Percentiles rank a stretch among this genome's conserved stretches.
These are phyloP conservation scores for Zalaria sp. DNA, from an alignment of 2,329 filamentous ascomycete genomes.

Conservation along the genomic window DNA sequence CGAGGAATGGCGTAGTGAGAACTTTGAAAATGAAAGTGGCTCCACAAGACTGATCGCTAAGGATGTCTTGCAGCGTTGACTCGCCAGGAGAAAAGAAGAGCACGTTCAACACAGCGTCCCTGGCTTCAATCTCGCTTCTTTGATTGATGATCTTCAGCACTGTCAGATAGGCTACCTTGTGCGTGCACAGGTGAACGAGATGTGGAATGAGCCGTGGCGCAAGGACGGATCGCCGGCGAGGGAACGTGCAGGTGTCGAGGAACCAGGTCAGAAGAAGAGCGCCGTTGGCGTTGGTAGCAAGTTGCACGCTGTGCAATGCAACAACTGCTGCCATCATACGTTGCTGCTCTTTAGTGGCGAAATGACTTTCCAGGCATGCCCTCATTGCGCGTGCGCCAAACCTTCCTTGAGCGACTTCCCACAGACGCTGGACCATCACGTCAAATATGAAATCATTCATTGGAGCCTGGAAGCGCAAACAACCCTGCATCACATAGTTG, in stretches of 20 bases:
- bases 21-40: slow-evolving; percentile 98
- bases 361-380: slow-evolving; percentile 90
- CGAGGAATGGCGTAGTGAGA: slow-evolving; percentile 91
- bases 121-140: slow-evolving; percentile 81
- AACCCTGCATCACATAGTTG: slow-evolving; percentile 96
- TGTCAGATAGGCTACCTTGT: slow-evolving; percentile 95
- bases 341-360: slow-evolving; percentile 89
- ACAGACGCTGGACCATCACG: slow-evolving; percentile 86
- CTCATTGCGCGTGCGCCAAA: slow-evolving; percentile 95
- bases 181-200: slow-evolving; percentile 87
- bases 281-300: slow-evolving; percentile 92
- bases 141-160: slow-evolving; percentile 98
- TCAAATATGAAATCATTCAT: slow-evolving; percentile 97
- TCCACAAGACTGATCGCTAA: slow-evolving; percentile 82
- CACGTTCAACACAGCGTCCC: slow-evolving; percentile 77
- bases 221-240: slow-evolving; percentile 76
- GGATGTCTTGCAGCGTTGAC: slow-evolving; percentile 73
- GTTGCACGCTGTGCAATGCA: slow-evolving; percentile 88
- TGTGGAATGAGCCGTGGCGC: slow-evolving; percentile 86
- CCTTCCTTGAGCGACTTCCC: slow-evolving; percentile 83
- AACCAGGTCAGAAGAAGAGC: slow-evolving; percentile 94
- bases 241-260: slow-evolving; percentile 94
- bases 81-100: slow-evolving; percentile 87
- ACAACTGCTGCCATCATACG: slow-evolving; percentile 88
- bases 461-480: slow-evolving; percentile 76